Percentiles rank a stretch among this genome's conserved stretches.
phyloP scores from a whole-genome alignment of 345 rosid species.

The Citrus sp. region DNA sequence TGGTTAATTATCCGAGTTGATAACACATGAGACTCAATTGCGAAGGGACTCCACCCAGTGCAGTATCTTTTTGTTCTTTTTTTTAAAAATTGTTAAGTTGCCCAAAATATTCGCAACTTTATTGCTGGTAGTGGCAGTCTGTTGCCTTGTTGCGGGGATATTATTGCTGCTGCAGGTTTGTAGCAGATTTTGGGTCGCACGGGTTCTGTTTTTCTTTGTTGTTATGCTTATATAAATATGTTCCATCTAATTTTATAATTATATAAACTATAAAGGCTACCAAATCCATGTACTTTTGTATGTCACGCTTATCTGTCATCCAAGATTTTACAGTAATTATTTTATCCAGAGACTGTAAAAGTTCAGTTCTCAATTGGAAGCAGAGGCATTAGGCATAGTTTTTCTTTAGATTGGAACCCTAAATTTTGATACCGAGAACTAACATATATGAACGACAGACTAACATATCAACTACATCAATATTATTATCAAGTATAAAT shows the following conservation, averaged over 20 bases:
- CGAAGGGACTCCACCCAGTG: background rate
- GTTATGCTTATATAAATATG: background rate
- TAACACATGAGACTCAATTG: background rate
- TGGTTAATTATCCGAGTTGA: background rate
- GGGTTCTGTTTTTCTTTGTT: background rate
- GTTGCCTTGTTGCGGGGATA: slow-evolving; percentile 27
- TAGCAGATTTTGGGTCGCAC: background rate
- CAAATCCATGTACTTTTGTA: background rate
- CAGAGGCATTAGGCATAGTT: background rate
- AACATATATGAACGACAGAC: too few species aligned
- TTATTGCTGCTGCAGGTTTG: slow-evolving; percentile 6
- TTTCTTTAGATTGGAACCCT: background rate
- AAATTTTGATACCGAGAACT: too few species aligned
- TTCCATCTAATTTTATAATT: background rate
- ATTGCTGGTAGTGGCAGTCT: slow-evolving; percentile 17
- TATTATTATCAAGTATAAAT: too few species aligned
- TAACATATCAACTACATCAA: too few species aligned
- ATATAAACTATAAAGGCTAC: background rate
- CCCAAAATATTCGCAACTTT: slow-evolving; percentile 23
- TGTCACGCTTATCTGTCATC: background rate
- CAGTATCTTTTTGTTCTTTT: background rate
- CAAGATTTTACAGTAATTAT: background rate
- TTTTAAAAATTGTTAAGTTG: background rate
- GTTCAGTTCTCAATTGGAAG: background rate
- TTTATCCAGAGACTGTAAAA: background rate